These are phyloP conservation scores for Striga asiatica DNA, from an alignment of 257 asterid species.

Conservation along the genomic window DNA sequence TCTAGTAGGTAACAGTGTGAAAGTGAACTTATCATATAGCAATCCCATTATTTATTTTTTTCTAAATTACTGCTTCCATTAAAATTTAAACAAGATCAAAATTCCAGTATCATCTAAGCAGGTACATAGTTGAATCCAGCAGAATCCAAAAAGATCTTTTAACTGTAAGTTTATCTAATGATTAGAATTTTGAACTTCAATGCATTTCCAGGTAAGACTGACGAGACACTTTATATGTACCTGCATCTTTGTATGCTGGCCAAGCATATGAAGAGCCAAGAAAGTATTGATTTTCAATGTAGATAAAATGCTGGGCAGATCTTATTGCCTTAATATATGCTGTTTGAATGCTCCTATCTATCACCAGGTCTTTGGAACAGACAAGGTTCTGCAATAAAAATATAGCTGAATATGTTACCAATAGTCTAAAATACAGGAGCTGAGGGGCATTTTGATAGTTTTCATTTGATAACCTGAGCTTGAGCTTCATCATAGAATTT, in stretches of 20 bases:
- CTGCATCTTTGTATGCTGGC: slow-evolving; percentile 82
- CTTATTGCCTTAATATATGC: slow-evolving; percentile 88
- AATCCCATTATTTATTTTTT: not conserved
- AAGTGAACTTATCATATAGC: not conserved
- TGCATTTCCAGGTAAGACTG: not conserved
- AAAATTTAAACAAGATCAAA: slow-evolving; percentile 4
- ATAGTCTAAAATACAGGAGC: not conserved
- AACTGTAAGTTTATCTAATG: not conserved
- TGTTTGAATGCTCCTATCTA: slow-evolving; percentile 76
- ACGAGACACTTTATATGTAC: slow-evolving; percentile 23
- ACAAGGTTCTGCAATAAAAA: slow-evolving; percentile 52
- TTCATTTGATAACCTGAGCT: slow-evolving; percentile 37
- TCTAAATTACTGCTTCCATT: not conserved
- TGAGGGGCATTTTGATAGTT: not conserved
- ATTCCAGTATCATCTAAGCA: not conserved
- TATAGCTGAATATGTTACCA: not conserved
- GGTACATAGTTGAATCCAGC: not conserved
- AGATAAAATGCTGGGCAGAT: slow-evolving; percentile 84
- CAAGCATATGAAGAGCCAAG: slow-evolving; percentile 91
- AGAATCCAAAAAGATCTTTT: not conserved
- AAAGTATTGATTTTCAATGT: slow-evolving; percentile 85
- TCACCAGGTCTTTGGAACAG: slow-evolving; percentile 56
- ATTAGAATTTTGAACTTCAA: not conserved
- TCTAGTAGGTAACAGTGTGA: slow-evolving; percentile 5
- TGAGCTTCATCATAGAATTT: slow-evolving; percentile 42